Base-by-base conservation (phyloP, 805 yeast species). In the Starmerella etchellsii region DNA sequence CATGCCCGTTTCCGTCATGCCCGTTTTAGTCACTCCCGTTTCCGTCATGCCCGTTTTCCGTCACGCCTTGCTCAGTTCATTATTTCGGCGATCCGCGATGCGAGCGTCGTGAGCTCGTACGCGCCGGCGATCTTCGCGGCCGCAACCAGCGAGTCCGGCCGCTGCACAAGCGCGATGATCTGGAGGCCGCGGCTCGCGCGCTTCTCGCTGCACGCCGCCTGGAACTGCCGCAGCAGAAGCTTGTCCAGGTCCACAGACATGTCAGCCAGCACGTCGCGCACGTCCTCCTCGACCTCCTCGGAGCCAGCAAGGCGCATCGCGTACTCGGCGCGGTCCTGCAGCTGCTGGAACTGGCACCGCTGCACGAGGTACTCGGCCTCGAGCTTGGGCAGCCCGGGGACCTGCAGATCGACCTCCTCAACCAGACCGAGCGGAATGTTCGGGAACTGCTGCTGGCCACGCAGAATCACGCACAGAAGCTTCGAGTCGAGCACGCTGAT, bases 41-140 rank as follows among this genome's bases (percentile, higher is more conserved):
- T n/a, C n/a, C n/a, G n/a, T n/a, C n/a, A n/a, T n/a, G n/a, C n/a
- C n/a, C n/a, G n/a, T n/a, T n/a, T n/a, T n/a, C n/a, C n/a, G n/a
- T n/a, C n/a, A n/a, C n/a, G n/a, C n/a, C n/a, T n/a, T 7, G 7
- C 5, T 34, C 29, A 43, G 13, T 40, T 40, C 13, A 43, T 21
- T 3, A 38, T 41, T 18, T 34, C 44, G 10, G 25, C 21, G 24
- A 44, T 41, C 7, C 68, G 68, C 43, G 69, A 72, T 0, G 74
- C 76, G 44, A 81, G 56, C 1, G 62, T 54, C 14, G 64, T 61
- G 54, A 76, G 57, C 25, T 73, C 78, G 41, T 74, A 69, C 44
- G 95, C 70, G 54, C 81, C 81, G 1, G 95, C 84, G 40, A 88
- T 81, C 60, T 80, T 80, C 13, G 73, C 65, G 1, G 96, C 95